These are phyloP conservation scores for Carex cristatella DNA, from an alignment of 176 grass and related monocot species.

Conservation along the genomic window DNA sequence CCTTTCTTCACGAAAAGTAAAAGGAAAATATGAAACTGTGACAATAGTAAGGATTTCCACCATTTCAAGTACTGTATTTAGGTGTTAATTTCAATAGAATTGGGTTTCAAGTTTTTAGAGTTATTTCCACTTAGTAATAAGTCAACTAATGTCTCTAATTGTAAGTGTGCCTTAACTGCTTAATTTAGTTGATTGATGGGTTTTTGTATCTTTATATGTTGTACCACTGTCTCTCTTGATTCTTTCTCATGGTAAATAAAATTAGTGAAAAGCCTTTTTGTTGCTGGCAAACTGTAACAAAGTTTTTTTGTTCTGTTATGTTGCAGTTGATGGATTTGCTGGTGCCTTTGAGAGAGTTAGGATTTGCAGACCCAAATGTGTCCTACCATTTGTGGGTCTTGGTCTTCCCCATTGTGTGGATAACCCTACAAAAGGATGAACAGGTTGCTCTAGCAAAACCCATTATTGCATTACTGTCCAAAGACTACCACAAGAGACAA, in stretches of 20 bases:
- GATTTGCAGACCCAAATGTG: constrained; percentile 89
- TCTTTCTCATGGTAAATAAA: background rate
- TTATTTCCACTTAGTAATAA: background rate
- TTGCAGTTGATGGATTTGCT: constrained; percentile 79
- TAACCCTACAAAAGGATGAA: constrained; percentile 95
- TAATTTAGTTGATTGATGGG: background rate
- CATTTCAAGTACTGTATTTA: background rate
- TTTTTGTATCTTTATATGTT: background rate
- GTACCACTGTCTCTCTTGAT: background rate
- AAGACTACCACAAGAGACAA: constrained; percentile 98
- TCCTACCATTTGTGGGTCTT: constrained; percentile 99
- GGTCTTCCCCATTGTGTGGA: constrained; percentile 99
- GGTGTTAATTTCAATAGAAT: background rate
- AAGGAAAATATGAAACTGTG: background rate
- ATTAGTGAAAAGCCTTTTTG: background rate
- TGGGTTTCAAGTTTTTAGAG: background rate
- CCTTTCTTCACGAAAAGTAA: background rate
- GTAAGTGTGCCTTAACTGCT: background rate
- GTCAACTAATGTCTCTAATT: background rate
- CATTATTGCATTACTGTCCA: constrained; percentile 89
- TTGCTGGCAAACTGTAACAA: background rate
- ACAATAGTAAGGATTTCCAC: background rate
- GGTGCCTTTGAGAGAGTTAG: constrained; percentile 80
- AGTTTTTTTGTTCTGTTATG: constrained; percentile 22
- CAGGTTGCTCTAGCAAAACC: constrained; percentile 91